These are phyloP conservation scores for Protomyces inouyei DNA, from an alignment of 1,139 yeast species.

Conservation along the genomic window DNA sequence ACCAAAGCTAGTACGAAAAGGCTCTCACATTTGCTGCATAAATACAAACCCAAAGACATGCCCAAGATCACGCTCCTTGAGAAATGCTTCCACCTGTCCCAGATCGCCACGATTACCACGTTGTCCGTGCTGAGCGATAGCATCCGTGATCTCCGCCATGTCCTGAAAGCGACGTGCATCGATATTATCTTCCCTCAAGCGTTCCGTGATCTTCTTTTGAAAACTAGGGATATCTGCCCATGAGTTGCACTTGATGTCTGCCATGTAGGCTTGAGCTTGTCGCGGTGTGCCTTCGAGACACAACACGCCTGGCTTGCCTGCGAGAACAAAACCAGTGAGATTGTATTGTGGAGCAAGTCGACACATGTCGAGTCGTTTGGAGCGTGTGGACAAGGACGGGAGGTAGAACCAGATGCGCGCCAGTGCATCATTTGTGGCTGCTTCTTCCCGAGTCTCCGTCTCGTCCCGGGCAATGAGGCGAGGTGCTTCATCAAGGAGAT, in stretches of 20 bases:
- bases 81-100: conserved; percentile 11
- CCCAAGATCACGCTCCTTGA: conserved; percentile 1
- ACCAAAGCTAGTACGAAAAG: not conserved
- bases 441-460: not conserved
- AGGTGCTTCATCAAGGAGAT: not conserved
- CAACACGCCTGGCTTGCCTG: conserved; percentile 26
- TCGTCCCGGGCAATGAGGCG: not conserved
- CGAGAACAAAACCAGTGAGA: conserved; percentile 24
- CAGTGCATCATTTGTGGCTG: not conserved
- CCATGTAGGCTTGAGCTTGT: conserved; percentile 15
- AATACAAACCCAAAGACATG: conserved; percentile 12
- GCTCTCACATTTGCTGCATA: not conserved
- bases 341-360: conserved; percentile 8
- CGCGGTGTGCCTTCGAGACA: conserved; percentile 13
- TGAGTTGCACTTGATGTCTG: conserved; percentile 23
- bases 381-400: conserved; percentile 22
- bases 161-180: not conserved
- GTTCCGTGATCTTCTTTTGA: conserved; percentile 21
- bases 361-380: conserved; percentile 17
- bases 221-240: conserved; percentile 25
- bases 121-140: conserved; percentile 10
- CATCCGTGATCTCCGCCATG: conserved; percentile 24
- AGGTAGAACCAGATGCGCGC: conserved; percentile 23
- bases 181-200: conserved; percentile 10
- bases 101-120: conserved; percentile 21